Base-by-base conservation (phyloP, 352 stramenopile species). In the Phytopythium kandeliae region DNA sequence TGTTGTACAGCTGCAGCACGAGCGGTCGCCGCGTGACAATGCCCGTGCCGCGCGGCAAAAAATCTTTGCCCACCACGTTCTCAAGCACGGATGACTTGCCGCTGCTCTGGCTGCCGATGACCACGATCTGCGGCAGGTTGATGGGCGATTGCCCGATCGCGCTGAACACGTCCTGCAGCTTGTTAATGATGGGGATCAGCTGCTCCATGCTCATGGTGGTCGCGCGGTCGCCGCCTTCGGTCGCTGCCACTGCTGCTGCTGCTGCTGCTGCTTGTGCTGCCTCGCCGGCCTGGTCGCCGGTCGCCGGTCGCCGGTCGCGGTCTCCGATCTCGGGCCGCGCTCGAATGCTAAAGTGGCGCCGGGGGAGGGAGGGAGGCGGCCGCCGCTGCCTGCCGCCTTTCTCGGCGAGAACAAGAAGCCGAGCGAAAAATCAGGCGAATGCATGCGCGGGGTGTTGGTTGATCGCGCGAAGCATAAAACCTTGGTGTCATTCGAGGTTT, bases 131-230 rank as follows among this genome's bases (percentile, higher is more conserved):
- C 57, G 97, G 97, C 35, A 99, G 73, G 67, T 99, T 97, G 48
- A 99, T 92, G 21, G 92, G 86, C 45, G 84, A 90, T 70, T 97
- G 90, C 19, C 95, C 95, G 64, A 98, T 98, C 42, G 93, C 92
- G 46, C 75, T 96, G 71, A 98, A 98, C 31, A 99, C 97, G 77
- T 99, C 97, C 84, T 99, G 97, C 11, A 99, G 86, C 79, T 99
- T 99, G 69, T 98, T 99, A 58, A 98, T 97, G 61, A 99, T 98
- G 33, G 96, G 96, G 67, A 99, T 99, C 19, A 99, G 83, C 71
- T 98, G 88, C 57, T 99, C 96, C 97, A 99, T 99, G 30, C 51
- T 55, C 35, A 38, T 38, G n/a, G 26, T 19, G 24, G 36, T 1
- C 44, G 42, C 13, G 4, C 16, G 11, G 40, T 40, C 25, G 38